Base-by-base conservation (phyloP, 306 rosid species). In the Hippophae tibetana region DNA sequence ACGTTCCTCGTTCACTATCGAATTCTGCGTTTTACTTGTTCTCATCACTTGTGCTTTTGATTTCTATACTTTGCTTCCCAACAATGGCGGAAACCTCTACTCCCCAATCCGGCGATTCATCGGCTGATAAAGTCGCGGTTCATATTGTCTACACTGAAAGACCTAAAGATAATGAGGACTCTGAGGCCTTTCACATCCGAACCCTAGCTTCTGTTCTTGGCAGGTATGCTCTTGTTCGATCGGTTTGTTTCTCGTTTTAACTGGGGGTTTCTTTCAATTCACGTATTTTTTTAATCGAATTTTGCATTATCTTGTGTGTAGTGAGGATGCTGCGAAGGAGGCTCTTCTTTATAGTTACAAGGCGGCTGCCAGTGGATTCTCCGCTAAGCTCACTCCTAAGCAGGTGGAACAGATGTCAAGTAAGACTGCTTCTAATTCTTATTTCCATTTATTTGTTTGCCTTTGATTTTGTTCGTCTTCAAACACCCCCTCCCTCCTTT, bases 291-390 rank as follows among this genome's bases (percentile, higher is more conserved):
- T 12, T 18, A 18, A 6, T 7, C 9, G 6, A 31, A 12, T 13
- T 50, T 38, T 62, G 9, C 12, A 9, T 43, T 6, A 8, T 47
- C 12, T 41, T 50, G 13, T 41, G 23, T 60, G 57, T 68, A 90
- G 98, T 65, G 87, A 87, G 65, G 95, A 87, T 45, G 95, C 95
- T 69, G 98, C 98, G 23, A 90, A 79, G 80, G 89, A 78, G 59
- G 94, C 96, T 75, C 82, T 90, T 77, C 3, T 90, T 63, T 90
- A 90, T 53, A 87, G 89, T 60, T 90, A 90, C 80, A 90, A 90
- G 79, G 43, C 74, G 5, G 98, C 95, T 46, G 96, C 89, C 4
- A 77, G 81, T 79, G 98, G 98, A 38, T 90, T 90, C 82, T 85
- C 98, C 25, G 96, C 98, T 11, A 90, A 83, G 84, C 96, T 90